A percentile compares a stretch with the other conserved stretches of the same genome.
phyloP scores from a whole-genome alignment of 495 filamentous ascomycete species.

The Aeminium ludgeri region DNA sequence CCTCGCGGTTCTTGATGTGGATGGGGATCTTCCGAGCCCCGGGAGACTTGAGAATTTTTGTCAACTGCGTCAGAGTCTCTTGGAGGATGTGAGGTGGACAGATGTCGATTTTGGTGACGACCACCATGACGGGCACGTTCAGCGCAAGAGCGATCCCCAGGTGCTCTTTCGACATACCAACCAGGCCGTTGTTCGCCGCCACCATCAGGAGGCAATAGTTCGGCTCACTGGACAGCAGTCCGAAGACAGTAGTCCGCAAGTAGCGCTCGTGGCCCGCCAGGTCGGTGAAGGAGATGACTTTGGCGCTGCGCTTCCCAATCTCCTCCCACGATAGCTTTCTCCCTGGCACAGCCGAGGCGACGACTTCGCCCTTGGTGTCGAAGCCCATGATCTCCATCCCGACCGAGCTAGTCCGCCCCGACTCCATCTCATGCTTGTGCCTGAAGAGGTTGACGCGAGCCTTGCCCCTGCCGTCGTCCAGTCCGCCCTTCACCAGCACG shows the following conservation, averaged over 20 bases:
- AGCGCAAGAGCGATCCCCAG: slow-evolving; percentile 86
- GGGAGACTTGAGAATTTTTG: slow-evolving; percentile 79
- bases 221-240: slow-evolving; percentile 80
- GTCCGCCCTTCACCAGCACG: slow-evolving; percentile 83
- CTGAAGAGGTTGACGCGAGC: slow-evolving; percentile 92
- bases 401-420: slow-evolving; percentile 84
- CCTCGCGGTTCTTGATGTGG: slow-evolving; percentile 78
- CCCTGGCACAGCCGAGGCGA: slow-evolving; percentile 64
- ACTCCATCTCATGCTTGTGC: slow-evolving; percentile 95
- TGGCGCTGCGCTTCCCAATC: slow-evolving; percentile 82
- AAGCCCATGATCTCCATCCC: slow-evolving; percentile 99
- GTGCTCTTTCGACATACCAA: slow-evolving; percentile 97
- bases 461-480: slow-evolving; percentile 89
- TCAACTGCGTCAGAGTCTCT: slow-evolving; percentile 84
- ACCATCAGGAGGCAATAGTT: slow-evolving; percentile 99
- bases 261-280: slow-evolving; percentile 92
- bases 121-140: slow-evolving; percentile 95
- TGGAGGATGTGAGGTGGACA: slow-evolving; percentile 91
- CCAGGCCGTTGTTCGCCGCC: slow-evolving; percentile 89
- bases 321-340: slow-evolving; percentile 92
- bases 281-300: slow-evolving; percentile 95
- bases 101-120: slow-evolving; percentile 97
- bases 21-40: slow-evolving; percentile 95
- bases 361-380: slow-evolving; percentile 70
- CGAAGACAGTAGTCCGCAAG: slow-evolving; percentile 90